Base-by-base conservation (phyloP, 352 stramenopile species). In the Globisporangium paroecandrum region DNA sequence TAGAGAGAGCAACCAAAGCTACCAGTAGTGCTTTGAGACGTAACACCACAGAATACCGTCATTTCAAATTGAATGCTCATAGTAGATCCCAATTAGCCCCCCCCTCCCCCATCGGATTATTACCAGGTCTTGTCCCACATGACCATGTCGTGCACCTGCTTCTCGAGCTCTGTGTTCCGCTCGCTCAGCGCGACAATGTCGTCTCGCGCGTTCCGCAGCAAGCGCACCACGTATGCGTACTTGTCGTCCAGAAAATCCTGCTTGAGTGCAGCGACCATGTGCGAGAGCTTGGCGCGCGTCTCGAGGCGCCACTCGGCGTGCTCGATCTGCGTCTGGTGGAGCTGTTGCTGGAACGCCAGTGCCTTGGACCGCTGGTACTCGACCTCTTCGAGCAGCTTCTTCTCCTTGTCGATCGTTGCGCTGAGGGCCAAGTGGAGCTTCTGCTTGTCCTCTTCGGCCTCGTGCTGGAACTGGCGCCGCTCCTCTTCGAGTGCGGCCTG, bases 321-420 rank as follows among this genome's bases (percentile, higher is more conserved):
- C 60, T 89, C 75, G n/a, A 84, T 36, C 38, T 91, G 79, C 58
- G 85, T 70, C 20, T 74, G 64, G 46, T 85, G 77, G 58, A 91
- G 73, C 58, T 89, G 80, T 68, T 91, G 72, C 64, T 89, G 80
- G 25, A 89, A 79, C 12, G 75, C 57, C 3, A 91, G 51, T 3
- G 81, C 78, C 57, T 68, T 76, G 20, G 53, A 62, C 2, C 85
- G 81, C 74, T 93, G 85, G 0, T 54, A 73, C 56, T 92, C 83
- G 2, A 93, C 84, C 70, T 93, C 85, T 22, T 91, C 82, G 1
- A 81, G 73, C 7, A 94, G 73, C 55, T 93, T 83, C 58, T 95
- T 90, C 62, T 93, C 84, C 60, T 93, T 94, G 66, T 92, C 82
- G 9, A 76, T 76, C 0, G 83, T 89, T 5, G 75, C 80, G 7